Conservation (phyloP, 2,329 filamentous ascomycete species). For the Paracoccidioides lutzii region DNA sequence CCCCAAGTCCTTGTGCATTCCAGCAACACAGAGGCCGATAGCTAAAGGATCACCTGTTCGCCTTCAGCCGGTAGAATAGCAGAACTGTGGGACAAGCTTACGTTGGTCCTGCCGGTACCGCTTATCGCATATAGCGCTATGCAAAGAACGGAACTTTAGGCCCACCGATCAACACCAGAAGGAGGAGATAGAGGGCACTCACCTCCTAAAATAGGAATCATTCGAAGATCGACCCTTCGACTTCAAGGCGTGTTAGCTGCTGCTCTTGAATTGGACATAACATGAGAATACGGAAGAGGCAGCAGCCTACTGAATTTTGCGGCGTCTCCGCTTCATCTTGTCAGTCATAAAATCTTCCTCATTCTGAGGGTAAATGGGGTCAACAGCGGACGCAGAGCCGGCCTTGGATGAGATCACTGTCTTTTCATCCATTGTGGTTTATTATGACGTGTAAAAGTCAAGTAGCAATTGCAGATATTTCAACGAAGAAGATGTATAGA, state of each 20-base stretch:
- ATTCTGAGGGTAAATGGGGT: not conserved
- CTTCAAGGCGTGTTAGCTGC: not conserved
- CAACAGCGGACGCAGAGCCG: too few species aligned
- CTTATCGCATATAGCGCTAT: not conserved
- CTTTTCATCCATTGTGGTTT: too few species aligned
- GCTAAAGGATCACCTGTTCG: not conserved
- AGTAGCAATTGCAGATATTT: too few species aligned
- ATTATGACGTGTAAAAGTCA: too few species aligned
- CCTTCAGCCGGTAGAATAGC: too few species aligned
- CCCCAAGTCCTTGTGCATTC: slow-evolving; percentile 9
- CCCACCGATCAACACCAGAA: not conserved
- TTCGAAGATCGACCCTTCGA: not conserved
- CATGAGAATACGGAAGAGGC: not conserved
- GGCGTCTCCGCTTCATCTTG: not conserved
- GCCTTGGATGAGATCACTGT: too few species aligned
- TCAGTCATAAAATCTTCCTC: not conserved
- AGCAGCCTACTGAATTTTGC: not conserved
- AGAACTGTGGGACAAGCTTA: not conserved
- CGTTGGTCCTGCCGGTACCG: not conserved
- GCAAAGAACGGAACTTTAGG: too few species aligned
- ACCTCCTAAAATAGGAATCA: slow-evolving; percentile 1
- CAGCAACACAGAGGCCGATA: slow-evolving; percentile 8
- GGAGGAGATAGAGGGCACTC: not conserved
- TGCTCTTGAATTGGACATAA: not conserved
- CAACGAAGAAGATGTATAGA: too few species aligned